Base-by-base conservation (phyloP, 768 basidiomycete species). In the Harrya chromipes region DNA sequence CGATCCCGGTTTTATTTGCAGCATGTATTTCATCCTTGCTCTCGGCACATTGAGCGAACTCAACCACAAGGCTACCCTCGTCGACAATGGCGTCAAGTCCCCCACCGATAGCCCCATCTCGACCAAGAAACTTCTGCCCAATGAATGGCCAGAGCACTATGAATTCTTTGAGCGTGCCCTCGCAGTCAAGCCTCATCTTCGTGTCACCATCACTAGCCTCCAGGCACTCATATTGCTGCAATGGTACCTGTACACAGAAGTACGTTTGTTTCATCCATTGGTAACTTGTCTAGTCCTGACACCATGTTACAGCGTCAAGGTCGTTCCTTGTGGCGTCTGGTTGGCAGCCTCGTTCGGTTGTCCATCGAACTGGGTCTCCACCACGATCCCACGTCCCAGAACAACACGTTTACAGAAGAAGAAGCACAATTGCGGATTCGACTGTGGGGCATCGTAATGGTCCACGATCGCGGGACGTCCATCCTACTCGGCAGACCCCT, bases 201-300 rank as follows among this genome's bases (percentile, higher is more conserved):
- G 85, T 10, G 89, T 91, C 61, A 90, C 89, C 5, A 80, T 91
- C 37, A 82, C 84, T 6, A 89, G 87, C 62, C 69, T 93, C 52
- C 90, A 93, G 65, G 87, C 90, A 0, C 76, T 93, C 46, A 90
- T 91, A 21, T 68, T 93, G 6, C 67, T 92, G 40, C 91, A 93
- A 47, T 92, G 89, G 90, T 91, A 92, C 67, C 76, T 93, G 19
- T 93, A 92, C 60, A 90, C 84, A 19, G 90, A 92, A 77, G 90
- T 88, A 55, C 47, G 78, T 61, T 17, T 4, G 38, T 4, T 20
- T 2, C 19, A 10, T 42, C 27, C 11, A 26, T 26, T 10, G 52
- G 16, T 21, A 16, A 29, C 29, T 20, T 12, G 8, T 36, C 31
- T 26, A 42, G 17, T 53, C 16, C 57, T 60, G 46, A 50, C 37